Conservation (phyloP, 352 stramenopile genomes). For the Phytophthora rubi region DNA sequence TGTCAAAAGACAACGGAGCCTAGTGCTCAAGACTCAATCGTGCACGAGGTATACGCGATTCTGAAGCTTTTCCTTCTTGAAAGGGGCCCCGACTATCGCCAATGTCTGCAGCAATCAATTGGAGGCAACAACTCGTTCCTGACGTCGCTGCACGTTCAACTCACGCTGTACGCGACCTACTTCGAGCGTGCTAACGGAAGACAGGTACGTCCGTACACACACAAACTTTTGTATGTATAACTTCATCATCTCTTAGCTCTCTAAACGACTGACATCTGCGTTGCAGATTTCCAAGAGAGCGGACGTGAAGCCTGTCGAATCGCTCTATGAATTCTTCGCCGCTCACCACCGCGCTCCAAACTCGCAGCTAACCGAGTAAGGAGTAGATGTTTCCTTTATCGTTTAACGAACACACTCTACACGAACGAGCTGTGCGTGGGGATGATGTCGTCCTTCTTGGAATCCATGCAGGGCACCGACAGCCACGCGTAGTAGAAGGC, state of each 20-base stretch:
- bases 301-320: constrained; percentile 41
- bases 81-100: constrained; percentile 26
- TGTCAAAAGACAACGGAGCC: constrained; percentile 1
- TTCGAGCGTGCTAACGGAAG: constrained; percentile 50
- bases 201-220: constrained; percentile 33
- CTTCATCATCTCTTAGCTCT: constrained; percentile 15
- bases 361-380: constrained; percentile 11
- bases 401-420: constrained; percentile 23
- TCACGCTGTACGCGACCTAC: constrained; percentile 63
- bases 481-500: constrained; percentile 85
- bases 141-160: constrained; percentile 49
- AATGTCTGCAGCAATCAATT: constrained; percentile 14
- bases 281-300: constrained; percentile 40
- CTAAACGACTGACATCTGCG: constrained; percentile 9
- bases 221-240: neutral
- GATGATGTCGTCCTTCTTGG: constrained; percentile 85
- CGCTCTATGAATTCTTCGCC: constrained; percentile 50
- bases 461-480: constrained; percentile 77
- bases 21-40: constrained; percentile 3
- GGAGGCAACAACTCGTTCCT: constrained; percentile 23
- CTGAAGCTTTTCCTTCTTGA: constrained; percentile 64
- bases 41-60: constrained; percentile 58
- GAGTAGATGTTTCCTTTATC: no score
- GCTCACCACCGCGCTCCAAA: constrained; percentile 10
- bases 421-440: constrained; percentile 68